phyloP scores from a whole-genome alignment of 352 stramenopile species.

The Phytophthora idaei region DNA sequence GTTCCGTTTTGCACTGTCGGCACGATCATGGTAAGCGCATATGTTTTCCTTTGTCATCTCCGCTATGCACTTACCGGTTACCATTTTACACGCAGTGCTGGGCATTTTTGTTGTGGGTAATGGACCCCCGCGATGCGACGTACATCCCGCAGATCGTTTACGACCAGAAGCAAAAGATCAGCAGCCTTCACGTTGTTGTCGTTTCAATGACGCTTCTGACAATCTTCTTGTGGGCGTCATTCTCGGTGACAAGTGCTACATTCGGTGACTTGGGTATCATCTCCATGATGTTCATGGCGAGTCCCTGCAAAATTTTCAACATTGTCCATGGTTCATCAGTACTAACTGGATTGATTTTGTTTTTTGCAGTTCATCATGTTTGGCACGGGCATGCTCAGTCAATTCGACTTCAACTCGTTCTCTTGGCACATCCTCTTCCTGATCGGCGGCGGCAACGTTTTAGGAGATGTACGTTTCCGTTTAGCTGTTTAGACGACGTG shows the following conservation, averaged over 20 bases:
- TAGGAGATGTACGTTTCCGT: constrained; percentile 77
- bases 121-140: constrained; percentile 87
- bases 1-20: constrained; percentile 89
- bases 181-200: constrained; percentile 88
- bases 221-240: constrained; percentile 91
- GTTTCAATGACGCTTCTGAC: constrained; percentile 90
- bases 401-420: constrained; percentile 95
- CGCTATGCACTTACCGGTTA: constrained; percentile 6
- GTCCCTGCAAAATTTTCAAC: constrained; percentile 7
- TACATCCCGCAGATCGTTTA: constrained; percentile 94
- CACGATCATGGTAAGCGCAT: constrained; percentile 76
- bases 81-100: constrained; percentile 61
- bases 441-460: constrained; percentile 91
- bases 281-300: constrained; percentile 90
- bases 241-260: constrained; percentile 83
- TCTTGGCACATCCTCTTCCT: constrained; percentile 95
- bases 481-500: neutral
- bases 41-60: constrained; percentile 4
- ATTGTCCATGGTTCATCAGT: neutral
- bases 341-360: constrained; percentile 5
- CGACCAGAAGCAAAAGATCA: constrained; percentile 91
- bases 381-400: constrained; percentile 86
- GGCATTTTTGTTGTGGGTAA: constrained; percentile 88
- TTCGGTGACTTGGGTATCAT: constrained; percentile 93
- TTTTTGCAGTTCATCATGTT: constrained; percentile 82